These are phyloP conservation scores for Tympanopsis confertula DNA, from an alignment of 2,329 filamentous ascomycete species.

Conservation along the genomic window DNA sequence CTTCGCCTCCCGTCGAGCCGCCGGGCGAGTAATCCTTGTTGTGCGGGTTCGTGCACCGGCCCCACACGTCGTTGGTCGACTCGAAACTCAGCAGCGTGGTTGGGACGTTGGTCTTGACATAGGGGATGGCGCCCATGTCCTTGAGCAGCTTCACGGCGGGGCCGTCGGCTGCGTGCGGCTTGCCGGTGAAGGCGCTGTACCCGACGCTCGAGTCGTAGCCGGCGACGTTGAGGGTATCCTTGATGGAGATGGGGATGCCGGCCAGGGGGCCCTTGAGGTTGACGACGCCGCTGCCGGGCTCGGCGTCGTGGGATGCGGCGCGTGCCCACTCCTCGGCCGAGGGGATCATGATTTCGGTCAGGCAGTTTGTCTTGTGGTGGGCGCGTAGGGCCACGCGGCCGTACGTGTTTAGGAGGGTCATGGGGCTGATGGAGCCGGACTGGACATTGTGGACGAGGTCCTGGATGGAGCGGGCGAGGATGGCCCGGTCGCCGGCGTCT, in stretches of 20 bases:
- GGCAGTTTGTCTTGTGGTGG: conserved; percentile 76
- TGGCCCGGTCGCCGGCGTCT: conserved; percentile 49
- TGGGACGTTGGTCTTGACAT: conserved; percentile 85
- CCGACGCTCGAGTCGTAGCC: conserved; percentile 77
- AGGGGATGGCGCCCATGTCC: conserved; percentile 77
- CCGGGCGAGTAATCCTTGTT: conserved; percentile 76
- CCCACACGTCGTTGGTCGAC: conserved; percentile 70
- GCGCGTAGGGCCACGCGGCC: conserved; percentile 76
- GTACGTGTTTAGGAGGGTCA: conserved; percentile 73
- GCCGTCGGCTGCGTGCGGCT: conserved; percentile 58
- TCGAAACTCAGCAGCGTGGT: conserved; percentile 81
- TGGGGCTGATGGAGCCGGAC: conserved; percentile 48
- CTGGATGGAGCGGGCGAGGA: conserved; percentile 64
- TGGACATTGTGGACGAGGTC: conserved; percentile 71
- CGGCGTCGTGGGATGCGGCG: no score
- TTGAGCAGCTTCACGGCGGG: conserved; percentile 67
- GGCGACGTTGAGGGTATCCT: conserved; percentile 68
- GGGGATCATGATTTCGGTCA: conserved; percentile 75
- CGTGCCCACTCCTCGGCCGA: conserved; percentile 68
- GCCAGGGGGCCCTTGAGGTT: conserved; percentile 75
- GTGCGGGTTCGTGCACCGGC: conserved; percentile 71
- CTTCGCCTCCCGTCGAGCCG: conserved; percentile 79
- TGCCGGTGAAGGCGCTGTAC: conserved; percentile 62
- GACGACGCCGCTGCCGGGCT: conserved; percentile 35
- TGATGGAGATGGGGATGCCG: conserved; percentile 76